Evolutionary conservation across 2,329 filamentous ascomycete genomes (phyloP), one percentile per base, ranked within the genome.

Genomic region (Albifimbria verrucaria): DNA sequence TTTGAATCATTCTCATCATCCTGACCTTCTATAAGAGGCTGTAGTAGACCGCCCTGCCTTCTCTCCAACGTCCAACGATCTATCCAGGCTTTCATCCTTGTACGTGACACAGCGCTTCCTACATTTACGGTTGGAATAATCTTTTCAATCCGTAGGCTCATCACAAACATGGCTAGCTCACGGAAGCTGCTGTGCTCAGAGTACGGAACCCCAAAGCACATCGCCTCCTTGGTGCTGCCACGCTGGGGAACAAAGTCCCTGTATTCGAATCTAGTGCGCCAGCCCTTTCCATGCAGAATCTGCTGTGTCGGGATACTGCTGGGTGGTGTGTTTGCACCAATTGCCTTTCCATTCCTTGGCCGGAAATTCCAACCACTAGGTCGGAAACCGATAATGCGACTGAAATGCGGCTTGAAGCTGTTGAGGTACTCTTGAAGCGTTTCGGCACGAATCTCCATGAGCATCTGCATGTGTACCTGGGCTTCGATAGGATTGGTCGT

Each of bases 391-490:
- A 97, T 88, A 45, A 96, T 85, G 50, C 90, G 87, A 15, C 85
- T 85, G 68, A 97, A 99, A 60, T 90, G 86, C 7, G 89, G 87
- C 57, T 87, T 88, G 73, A 91, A 89, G 32, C 82, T 79, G 62
- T 87, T 83, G 6, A 97, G 81, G 64, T 99, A 99, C 55, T 96
- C 92, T 58, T 90, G 86, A 1, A 99, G 79, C 0, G 93, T 96
- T 60, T 97, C 92, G 28, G 92, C 86, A 23, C 92, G 87, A 59
- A 99, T 92, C 69, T 97, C 93, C 79, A 94, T 94, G 10, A 99
- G 79, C 63, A 89, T 92, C 62, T 96, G 95, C 92, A 99, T 97
- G 72, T 99, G 94, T 0, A 99, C 92, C 70, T 97, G 93, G 0
- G 94, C 94, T 62, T 90, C 89, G 21, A 81, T 75, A 0, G 94